Evolutionary conservation across 106 monocot genomes (phyloP), one percentile per base, ranked within the genome.

Genomic region (Dioscorea dumetorum): DNA sequence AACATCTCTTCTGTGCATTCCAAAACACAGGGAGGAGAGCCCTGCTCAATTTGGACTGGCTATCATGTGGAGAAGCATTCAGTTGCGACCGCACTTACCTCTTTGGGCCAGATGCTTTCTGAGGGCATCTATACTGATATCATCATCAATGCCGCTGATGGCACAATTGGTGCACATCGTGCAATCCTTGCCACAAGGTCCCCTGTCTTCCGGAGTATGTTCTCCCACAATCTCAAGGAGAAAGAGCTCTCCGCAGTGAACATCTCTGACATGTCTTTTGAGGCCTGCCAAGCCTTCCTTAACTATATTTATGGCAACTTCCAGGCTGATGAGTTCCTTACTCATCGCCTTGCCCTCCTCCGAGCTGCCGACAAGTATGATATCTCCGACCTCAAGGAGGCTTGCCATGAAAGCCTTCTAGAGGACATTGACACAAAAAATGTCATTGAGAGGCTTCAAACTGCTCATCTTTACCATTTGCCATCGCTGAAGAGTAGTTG

Each of bases 301-400:
- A 75, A 81, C 78, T 93, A 83, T 74, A 74, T 99, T 22, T 99
- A 99, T n/a, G 97, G 90, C 10, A 68, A 81, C 34, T 81, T 87
- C 21, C 32, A 53, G 14, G 69, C 75, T 0, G 80, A 78, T 11
- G 90, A 99, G 57, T 99, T 99, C 83, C 56, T 79, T 17, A 48
- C 60, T 15, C 86, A 99, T 60, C 77, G 97, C 4, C 58, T 99
- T 2, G 77, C 84, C 0, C 90, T 99, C 50, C 84, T 99, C 60
- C 48, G 75, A 0, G 97, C 92, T 0, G 92, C 92, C 0, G 92
- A 99, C 53, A 97, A 99, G 85, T 99, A 99, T 49, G 90, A 92
- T 66, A 71, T 99, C 18, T 57, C 62, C 2, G 92, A 92, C 57
- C 77, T 99, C 15, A 86, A 81, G 61, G 81, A 82, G 80, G 89